Conservation (phyloP, 1,284 basidiomycete genomes). For the Hemileia vastatrix region DNA sequence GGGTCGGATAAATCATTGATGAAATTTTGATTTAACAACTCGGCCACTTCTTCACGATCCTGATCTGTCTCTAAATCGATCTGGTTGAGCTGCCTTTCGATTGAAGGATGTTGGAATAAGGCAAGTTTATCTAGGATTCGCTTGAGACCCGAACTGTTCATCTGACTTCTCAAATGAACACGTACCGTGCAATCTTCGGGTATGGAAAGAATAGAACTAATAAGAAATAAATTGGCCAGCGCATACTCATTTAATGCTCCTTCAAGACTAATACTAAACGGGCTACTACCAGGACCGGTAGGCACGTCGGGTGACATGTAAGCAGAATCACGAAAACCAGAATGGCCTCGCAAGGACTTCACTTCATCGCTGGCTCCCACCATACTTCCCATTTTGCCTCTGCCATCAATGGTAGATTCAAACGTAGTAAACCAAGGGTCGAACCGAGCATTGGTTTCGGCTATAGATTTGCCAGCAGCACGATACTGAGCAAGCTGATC, state of each 20-base stretch:
- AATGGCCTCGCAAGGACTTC: constrained; percentile 47
- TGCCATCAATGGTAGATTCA: constrained; percentile 64
- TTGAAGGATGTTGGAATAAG: constrained; percentile 55
- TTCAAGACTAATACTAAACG: constrained; percentile 57
- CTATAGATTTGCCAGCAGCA: constrained; percentile 59
- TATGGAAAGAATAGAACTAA: constrained; percentile 57
- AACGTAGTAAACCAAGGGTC: constrained; percentile 83
- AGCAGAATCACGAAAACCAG: constrained; percentile 7
- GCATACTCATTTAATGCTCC: constrained; percentile 65
- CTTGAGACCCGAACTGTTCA: constrained; percentile 75
- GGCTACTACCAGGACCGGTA: constrained; percentile 40
- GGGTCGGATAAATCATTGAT: constrained; percentile 69
- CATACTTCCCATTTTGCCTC: constrained; percentile 87
- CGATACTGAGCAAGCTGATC: constrained; percentile 50
- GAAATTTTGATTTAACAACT: constrained; percentile 65
- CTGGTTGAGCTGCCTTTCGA: constrained; percentile 61
- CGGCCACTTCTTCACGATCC: constrained; percentile 67
- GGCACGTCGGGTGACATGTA: constrained; percentile 24
- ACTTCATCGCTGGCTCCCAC: constrained; percentile 90
- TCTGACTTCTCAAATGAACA: constrained; percentile 71
- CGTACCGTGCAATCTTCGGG: constrained; percentile 70
- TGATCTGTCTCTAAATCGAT: constrained; percentile 62
- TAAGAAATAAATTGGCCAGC: constrained; percentile 62
- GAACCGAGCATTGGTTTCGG: constrained; percentile 52
- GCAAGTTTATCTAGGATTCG: constrained; percentile 64